A percentile compares a stretch with the other conserved stretches of the same genome.
Conservation (phyloP, 495 filamentous ascomycete genomes). For the Hypoxylon perforatum region DNA sequence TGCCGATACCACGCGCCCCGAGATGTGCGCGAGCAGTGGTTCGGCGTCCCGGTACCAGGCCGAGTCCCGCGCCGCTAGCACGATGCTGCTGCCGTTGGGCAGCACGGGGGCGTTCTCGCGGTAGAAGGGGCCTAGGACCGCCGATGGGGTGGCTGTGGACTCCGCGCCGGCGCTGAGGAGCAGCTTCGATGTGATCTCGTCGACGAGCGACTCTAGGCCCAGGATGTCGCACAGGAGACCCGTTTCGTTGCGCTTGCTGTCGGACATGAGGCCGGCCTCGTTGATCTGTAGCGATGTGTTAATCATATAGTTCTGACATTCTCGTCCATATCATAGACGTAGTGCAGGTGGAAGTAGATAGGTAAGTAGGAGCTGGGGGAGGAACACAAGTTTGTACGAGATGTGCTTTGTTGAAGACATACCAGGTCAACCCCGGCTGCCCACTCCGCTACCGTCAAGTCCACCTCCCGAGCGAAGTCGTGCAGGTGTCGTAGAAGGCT, state of each 20-base stretch:
- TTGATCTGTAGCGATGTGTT: conserved; percentile 64
- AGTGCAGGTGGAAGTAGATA: neutral
- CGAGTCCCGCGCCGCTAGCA: conserved; percentile 44
- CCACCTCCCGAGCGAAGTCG: conserved; percentile 69
- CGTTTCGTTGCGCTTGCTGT: conserved; percentile 77
- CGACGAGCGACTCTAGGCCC: conserved; percentile 78
- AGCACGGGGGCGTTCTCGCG: conserved; percentile 72
- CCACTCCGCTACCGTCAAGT: conserved; percentile 67
- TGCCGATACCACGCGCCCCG: conserved; percentile 70
- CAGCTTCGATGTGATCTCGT: conserved; percentile 79
- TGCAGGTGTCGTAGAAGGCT: conserved; percentile 67
- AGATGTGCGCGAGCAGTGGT: conserved; percentile 69
- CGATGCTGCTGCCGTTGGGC: conserved; percentile 72
- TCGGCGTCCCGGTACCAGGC: conserved; percentile 56
- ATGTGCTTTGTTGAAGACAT: conserved; percentile 16
- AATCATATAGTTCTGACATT: neutral
- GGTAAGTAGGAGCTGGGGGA: no score
- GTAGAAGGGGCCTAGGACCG: conserved; percentile 84
- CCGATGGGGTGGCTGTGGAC: conserved; percentile 70
- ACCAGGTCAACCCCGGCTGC: conserved; percentile 56
- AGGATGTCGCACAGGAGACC: conserved; percentile 78
- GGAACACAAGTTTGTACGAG: neutral
- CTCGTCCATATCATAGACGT: neutral
- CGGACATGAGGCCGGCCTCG: conserved; percentile 76
- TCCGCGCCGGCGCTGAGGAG: conserved; percentile 45